Conservation (phyloP, 192 early-diverging fungal genomes). For the Chytriomyces sp. region DNA sequence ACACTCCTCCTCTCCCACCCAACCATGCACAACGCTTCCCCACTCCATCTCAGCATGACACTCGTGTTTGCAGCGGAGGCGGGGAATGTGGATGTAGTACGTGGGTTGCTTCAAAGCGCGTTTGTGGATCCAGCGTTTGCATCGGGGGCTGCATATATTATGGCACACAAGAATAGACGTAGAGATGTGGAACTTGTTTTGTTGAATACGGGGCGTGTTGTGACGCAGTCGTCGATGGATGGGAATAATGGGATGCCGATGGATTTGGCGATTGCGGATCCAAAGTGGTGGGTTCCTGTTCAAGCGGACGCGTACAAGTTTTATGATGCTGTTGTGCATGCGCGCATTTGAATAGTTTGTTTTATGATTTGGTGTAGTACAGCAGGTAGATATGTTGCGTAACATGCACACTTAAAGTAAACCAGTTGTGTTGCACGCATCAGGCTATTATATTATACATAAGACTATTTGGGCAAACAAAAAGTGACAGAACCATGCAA, state of each 20-base stretch:
- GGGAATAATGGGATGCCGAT: neutral
- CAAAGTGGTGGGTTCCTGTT: slow-evolving; percentile 16
- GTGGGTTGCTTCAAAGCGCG: neutral
- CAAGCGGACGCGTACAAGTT: slow-evolving; percentile 3
- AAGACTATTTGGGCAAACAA: too few species aligned
- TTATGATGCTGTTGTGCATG: slow-evolving; percentile 9
- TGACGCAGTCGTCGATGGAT: neutral
- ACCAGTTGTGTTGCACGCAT: too few species aligned
- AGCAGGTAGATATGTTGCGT: too few species aligned
- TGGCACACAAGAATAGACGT: neutral
- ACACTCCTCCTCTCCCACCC: too few species aligned
- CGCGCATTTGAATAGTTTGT: too few species aligned
- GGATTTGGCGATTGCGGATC: slow-evolving; percentile 26
- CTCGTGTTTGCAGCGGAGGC: slow-evolving; percentile 12
- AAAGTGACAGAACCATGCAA: too few species aligned
- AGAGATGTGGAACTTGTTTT: neutral
- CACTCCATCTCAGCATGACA: neutral
- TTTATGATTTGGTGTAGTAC: too few species aligned
- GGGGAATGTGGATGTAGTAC: neutral
- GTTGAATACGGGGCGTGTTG: neutral
- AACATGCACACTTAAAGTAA: too few species aligned
- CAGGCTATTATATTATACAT: too few species aligned
- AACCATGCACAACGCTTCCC: neutral
- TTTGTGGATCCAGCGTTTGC: slow-evolving; percentile 1
- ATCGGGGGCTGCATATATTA: slow-evolving; percentile 18